Base-by-base conservation (phyloP, 805 yeast genomes). In the Lipomyces sp. region DNA sequence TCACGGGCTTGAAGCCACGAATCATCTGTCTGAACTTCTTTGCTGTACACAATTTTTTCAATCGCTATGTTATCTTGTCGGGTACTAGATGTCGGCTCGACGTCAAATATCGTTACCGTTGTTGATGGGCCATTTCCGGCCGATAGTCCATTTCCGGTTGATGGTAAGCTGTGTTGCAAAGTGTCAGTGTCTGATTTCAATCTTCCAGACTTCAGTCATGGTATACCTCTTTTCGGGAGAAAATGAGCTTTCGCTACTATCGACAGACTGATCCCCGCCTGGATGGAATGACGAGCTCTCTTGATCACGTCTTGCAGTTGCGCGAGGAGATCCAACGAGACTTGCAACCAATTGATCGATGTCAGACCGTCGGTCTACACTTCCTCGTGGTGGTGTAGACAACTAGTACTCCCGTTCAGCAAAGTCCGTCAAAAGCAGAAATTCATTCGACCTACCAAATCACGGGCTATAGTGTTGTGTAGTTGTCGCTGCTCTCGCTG, bases 401-500 rank as follows among this genome's bases (percentile, higher is more conserved):
- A 21, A 35, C 49, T 49, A 34, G 10, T 23, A 23, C 21, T 10
- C 16, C 35, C 13, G 18, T 5, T n/a, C n/a, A n/a, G n/a, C n/a
- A n/a, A n/a, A n/a, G n/a, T n/a, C n/a, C n/a, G n/a, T n/a, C n/a
- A n/a, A n/a, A n/a, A n/a, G n/a, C n/a, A n/a, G n/a, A n/a, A n/a
- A n/a, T n/a, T n/a, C n/a, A n/a, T n/a, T n/a, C n/a, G n/a, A 39
- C 49, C 6, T 40, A 45, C 49, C 10, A 29, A 42, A 37, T 49
- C 54, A 6, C 49, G 46, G 19, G 31, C 38, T 4, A 33, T 11
- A 22, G 29, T 10, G 29, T 22, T 32, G 39, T 24, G 44, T 29
- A 26, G 53, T 8, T 39, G 51, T n/a, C 58, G 44, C 49, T 63
- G 68, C 44, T 69, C 75, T 29, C 83, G 63, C 58, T 72, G 74